Conservation (phyloP, 1,284 basidiomycete species). For the Bondarzewia mesenterica region DNA sequence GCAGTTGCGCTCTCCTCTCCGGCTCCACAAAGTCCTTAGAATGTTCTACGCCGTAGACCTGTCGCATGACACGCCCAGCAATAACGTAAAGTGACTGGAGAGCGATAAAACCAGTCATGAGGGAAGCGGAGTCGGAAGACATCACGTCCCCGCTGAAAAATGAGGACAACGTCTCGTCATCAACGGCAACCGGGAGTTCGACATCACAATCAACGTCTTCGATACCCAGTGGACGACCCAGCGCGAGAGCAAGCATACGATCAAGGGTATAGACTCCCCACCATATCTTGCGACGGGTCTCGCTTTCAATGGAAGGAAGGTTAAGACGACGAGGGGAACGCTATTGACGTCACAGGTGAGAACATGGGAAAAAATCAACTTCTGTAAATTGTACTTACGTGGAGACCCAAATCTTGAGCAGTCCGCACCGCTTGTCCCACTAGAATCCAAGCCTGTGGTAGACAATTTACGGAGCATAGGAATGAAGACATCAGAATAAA, state of each 20-base stretch:
- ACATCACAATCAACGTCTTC: constrained; percentile 79
- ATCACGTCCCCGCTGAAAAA: constrained; percentile 60
- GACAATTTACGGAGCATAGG: constrained; percentile 82
- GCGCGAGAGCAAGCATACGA: constrained; percentile 81
- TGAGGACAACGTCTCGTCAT: constrained; percentile 67
- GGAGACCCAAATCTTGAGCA: constrained; percentile 83
- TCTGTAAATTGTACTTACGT: constrained; percentile 46
- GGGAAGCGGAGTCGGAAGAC: constrained; percentile 41
- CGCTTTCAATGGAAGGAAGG: constrained; percentile 71
- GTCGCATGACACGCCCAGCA: constrained; percentile 71
- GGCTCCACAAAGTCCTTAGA: constrained; percentile 60
- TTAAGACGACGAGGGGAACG: constrained; percentile 71
- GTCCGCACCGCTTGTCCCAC: constrained; percentile 82
- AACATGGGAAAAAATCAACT: not conserved
- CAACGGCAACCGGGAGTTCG: constrained; percentile 72
- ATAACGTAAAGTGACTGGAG: constrained; percentile 76
- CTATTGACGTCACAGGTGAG: constrained; percentile 29
- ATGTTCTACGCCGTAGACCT: constrained; percentile 72
- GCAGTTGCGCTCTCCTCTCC: constrained; percentile 64
- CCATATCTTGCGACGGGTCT: constrained; percentile 83
- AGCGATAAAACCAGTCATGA: constrained; percentile 77
- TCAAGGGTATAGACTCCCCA: constrained; percentile 87
- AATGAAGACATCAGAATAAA: constrained; percentile 83
- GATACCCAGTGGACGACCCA: constrained; percentile 75
- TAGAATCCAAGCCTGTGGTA: constrained; percentile 86